Conservation (phyloP, 2,329 filamentous ascomycete genomes). For the Alternaria arborescens region DNA sequence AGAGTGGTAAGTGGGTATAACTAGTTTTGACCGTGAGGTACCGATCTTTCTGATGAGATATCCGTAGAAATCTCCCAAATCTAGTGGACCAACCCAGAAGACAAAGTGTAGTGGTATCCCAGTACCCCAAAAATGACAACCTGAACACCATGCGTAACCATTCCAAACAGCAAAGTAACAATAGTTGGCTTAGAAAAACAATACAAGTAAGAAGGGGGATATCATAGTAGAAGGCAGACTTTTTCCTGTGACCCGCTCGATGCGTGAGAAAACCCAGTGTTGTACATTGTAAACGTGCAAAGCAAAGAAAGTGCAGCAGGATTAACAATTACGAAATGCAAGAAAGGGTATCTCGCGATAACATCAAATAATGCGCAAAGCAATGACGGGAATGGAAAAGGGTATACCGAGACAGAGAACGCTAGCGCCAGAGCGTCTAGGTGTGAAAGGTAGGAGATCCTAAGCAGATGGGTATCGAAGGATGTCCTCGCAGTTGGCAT, state of each 20-base stretch:
- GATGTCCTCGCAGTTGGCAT: conserved; percentile 94
- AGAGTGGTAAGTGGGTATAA: conserved; percentile 35
- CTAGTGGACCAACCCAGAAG: conserved; percentile 29
- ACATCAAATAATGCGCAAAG: conserved; percentile 41
- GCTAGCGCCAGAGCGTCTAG: conserved; percentile 39
- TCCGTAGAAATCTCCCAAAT: conserved; percentile 32
- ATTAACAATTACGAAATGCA: conserved; percentile 48
- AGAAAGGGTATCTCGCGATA: conserved; percentile 53
- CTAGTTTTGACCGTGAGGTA: conserved; percentile 44
- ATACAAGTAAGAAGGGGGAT: conserved; percentile 37
- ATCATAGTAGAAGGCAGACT: conserved; percentile 48
- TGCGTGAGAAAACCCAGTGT: conserved; percentile 45
- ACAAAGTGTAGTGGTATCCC: conserved; percentile 26
- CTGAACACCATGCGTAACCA: conserved; percentile 31
- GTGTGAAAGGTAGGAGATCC: conserved; percentile 22
- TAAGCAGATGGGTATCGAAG: conserved; percentile 63
- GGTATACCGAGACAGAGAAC: conserved; percentile 36
- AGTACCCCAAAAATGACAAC: conserved; percentile 20
- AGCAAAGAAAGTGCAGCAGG: conserved; percentile 46
- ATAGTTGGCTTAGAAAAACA: conserved; percentile 28
- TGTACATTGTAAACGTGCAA: conserved; percentile 47
- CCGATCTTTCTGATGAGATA: conserved; percentile 26
- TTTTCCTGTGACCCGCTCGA: conserved; percentile 50
- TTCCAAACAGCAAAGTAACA: conserved; percentile 19
- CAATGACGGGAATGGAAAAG: conserved; percentile 22